Evolutionary conservation across 306 rosid species (phyloP), one percentile per base, ranked within the genome.

Genomic region (Bauhinia variegata): DNA sequence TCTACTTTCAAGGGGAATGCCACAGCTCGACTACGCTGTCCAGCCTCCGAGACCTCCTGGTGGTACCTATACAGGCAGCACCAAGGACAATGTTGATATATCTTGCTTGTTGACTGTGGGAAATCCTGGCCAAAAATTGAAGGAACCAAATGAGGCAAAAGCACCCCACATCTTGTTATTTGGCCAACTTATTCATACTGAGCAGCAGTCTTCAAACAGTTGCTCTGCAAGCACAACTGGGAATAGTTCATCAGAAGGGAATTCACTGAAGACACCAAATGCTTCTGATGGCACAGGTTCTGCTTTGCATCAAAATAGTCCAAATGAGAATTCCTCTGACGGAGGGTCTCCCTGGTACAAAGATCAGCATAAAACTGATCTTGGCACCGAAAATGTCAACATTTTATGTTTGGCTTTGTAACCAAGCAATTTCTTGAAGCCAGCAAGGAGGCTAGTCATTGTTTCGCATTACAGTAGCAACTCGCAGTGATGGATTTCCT

Each of bases 311-410:
- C 84, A 36, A 16, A 80, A 76, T 52, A 80, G 84, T 74, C 89
- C 93, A 12, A 14, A 68, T 18, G 96, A 86, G 65, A 87, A 87
- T 62, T 79, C 81, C 46, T 84, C 95, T 10, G 95, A 88, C 64
- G 91, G 84, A 80, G 92, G 95, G 58, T 87, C 95, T 74, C 87
- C 85, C 41, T 80, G 87, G 85, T 79, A 76, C 73, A 80, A 80
- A 63, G 87, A 83, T 63, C 83, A 79, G 57, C 83, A 70, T 11
- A 79, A 81, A 54, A 39, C 76, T 30, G 82, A 79, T 78, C 75
- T 73, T 10, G 75, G 73, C 59, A 64, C 85, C 33, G 88, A 87
- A 68, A 74, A 82, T 1, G 79, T 53, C 53, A 81, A 54, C 70
- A 44, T 80, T 18, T 73, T 81, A 66, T 92, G 92, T 68, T 83